Evolutionary conservation across 345 rosid species (phyloP), one percentile per base, ranked within the genome.

Genomic region (Heritiera littoralis): DNA sequence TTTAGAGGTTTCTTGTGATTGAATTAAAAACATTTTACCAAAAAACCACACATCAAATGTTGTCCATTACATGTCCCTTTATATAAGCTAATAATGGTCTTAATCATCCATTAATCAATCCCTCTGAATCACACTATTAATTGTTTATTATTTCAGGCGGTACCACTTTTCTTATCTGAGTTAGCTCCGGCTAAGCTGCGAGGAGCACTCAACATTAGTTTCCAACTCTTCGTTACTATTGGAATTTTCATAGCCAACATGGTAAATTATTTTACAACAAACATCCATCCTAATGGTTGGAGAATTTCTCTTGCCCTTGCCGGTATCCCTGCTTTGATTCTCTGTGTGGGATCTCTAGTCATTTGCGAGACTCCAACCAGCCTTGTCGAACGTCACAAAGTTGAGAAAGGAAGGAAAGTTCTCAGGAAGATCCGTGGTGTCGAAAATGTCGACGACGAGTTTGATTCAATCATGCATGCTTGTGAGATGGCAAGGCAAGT

Each of bases 151-250:
- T 74, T 45, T 20, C 84, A 89, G 90, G 88, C 92, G 0, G 90
- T 89, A 9, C 92, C 90, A 0, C 78, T 89, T 0, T 89, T 86
- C 74, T 78, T 89, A 9, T 87, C 90, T 0, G 89, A 87, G 84
- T 59, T 89, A 78, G 89, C 90, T 56, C 89, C 90, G 0, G 68
- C 86, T 3, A 82, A 77, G 43, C 69, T 80, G 61, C 79, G 92
- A 7, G 90, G 90, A 5, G 83, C 85, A 0, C 84, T 89, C 45
- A 89, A 87, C 88, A 86, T 86, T n/a, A 73, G 74, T 55, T 92
- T 93, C 87, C 98, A 93, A 74, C 89, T 93, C 7, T 83, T 88
- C 51, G 86, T 93, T 12, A 93, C 98, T 1, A 84, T 90, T 1
- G 96, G 96, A 59, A 92, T 92, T 63, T 81, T 93, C 13, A 1